Evolutionary conservation across 2,329 filamentous ascomycete species (phyloP).

Genomic region (Dactylellina drechsleri): DNA sequence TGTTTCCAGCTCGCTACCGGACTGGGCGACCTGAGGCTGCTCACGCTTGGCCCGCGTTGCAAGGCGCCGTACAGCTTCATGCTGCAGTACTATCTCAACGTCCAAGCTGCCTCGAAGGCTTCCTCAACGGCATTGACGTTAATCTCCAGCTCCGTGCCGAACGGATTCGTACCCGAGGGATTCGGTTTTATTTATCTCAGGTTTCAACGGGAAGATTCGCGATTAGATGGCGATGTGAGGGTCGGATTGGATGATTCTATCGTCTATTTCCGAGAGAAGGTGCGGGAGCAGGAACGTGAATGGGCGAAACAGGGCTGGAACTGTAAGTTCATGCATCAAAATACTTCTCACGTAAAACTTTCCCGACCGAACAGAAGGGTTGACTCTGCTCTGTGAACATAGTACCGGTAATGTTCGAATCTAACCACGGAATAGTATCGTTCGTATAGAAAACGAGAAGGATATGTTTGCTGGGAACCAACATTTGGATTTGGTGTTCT

Average conservation of each 20-base stretch:
- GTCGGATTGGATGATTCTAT: conserved; percentile 31
- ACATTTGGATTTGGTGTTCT: conserved; percentile 7
- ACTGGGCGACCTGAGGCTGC: conserved; percentile 29
- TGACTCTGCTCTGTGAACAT: not conserved
- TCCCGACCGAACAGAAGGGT: not conserved
- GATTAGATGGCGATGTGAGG: conserved; percentile 31
- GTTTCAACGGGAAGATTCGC: conserved; percentile 25
- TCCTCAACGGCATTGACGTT: conserved; percentile 38
- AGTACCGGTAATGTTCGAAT: conserved; percentile 50
- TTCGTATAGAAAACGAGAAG: conserved; percentile 24
- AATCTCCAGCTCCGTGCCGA: conserved; percentile 40
- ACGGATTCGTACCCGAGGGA: conserved; percentile 49
- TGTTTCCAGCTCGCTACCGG: conserved; percentile 36
- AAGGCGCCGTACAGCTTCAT: conserved; percentile 52
- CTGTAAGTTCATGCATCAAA: conserved; percentile 28
- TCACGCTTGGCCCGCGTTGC: conserved; percentile 51
- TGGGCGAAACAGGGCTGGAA: conserved; percentile 52
- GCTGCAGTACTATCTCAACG: conserved; percentile 53
- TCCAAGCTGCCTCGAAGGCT: conserved; percentile 38
- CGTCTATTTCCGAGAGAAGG: conserved; percentile 34
- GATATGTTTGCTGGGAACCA: not conserved
- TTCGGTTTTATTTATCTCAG: conserved; percentile 39
- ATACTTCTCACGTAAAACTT: conserved; percentile 4
- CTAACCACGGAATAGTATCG: conserved; percentile 28
- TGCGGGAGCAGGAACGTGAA: conserved; percentile 45